A percentile compares a stretch with the other conserved stretches of the same genome.
These are phyloP conservation scores for Rosa multiflora DNA, from an alignment of 306 rosid species.

Conservation along the genomic window DNA sequence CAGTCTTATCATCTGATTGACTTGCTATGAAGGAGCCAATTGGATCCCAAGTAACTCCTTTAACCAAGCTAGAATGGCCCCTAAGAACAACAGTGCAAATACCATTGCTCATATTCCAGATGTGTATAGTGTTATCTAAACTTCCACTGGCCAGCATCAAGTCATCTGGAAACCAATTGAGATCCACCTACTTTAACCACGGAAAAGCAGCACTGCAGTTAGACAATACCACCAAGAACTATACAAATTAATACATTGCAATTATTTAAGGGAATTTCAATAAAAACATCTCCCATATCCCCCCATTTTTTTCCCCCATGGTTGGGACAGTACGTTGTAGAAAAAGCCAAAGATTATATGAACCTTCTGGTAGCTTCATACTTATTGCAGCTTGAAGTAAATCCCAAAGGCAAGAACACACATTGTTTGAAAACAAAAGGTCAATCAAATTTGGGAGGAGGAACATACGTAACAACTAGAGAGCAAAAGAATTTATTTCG, in stretches of 20 bases:
- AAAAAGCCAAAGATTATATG: neutral
- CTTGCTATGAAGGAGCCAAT: too few relatives aligned
- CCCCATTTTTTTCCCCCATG: neutral
- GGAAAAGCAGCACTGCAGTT: slow-evolving; percentile 55
- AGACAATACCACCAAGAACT: slow-evolving; percentile 37
- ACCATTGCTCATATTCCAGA: too few relatives aligned
- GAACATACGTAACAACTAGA: neutral
- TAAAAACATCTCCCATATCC: neutral
- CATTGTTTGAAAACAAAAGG: neutral
- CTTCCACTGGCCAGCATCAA: too few relatives aligned
- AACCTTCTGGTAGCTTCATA: neutral
- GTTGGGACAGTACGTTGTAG: neutral
- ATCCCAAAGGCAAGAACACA: slow-evolving; percentile 18
- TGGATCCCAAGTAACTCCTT: too few relatives aligned
- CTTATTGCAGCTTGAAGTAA: neutral
- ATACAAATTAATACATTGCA: neutral
- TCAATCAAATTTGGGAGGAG: neutral
- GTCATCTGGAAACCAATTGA: too few relatives aligned
- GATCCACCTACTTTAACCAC: slow-evolving; percentile 68
- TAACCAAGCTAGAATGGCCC: too few relatives aligned
- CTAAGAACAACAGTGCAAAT: too few relatives aligned
- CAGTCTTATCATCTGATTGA: too few relatives aligned
- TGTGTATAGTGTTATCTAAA: too few relatives aligned
- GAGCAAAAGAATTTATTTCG: neutral
- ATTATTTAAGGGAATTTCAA: neutral